phyloP scores from a whole-genome alignment of 306 rosid genomes.

The Mimosa pudica region DNA sequence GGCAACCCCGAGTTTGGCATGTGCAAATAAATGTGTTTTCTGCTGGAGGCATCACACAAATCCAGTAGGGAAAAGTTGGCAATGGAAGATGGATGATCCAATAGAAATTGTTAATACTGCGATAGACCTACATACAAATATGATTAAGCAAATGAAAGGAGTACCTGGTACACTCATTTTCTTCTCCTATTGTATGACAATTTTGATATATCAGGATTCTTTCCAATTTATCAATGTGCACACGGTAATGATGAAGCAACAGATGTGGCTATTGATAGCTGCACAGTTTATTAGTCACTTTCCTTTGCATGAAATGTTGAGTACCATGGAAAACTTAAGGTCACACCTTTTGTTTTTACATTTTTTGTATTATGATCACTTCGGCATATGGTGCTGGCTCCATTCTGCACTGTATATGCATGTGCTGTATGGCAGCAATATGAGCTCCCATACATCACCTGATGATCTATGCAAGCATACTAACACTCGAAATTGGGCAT shows the following conservation, averaged over 20 bases:
- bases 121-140: conserved; percentile 71
- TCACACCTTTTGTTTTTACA: not conserved
- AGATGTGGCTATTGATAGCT: conserved; percentile 15
- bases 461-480: not conserved
- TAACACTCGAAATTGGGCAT: not conserved
- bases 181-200: conserved; percentile 15
- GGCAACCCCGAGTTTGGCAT: conserved; percentile 98
- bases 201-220: conserved; percentile 19
- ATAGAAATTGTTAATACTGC: conserved; percentile 84
- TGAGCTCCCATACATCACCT: not conserved
- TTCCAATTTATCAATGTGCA: conserved; percentile 16
- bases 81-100: conserved; percentile 99
- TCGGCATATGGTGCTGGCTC: conserved; percentile 22
- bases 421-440: conserved; percentile 7
- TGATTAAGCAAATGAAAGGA: conserved; percentile 99
- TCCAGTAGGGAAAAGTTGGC: conserved; percentile 99
- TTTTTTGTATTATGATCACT: not conserved
- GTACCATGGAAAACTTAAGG: conserved; percentile 4
- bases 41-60: conserved; percentile 99
- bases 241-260: conserved; percentile 24
- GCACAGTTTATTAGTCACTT: conserved; percentile 12
- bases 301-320: conserved; percentile 6
- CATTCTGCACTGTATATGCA: conserved; percentile 6
- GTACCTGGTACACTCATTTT: conserved; percentile 77
- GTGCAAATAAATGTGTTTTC: conserved; percentile 98